Evolutionary conservation across 331 rosid species (phyloP).

Genomic region (Acacia pycnantha): DNA sequence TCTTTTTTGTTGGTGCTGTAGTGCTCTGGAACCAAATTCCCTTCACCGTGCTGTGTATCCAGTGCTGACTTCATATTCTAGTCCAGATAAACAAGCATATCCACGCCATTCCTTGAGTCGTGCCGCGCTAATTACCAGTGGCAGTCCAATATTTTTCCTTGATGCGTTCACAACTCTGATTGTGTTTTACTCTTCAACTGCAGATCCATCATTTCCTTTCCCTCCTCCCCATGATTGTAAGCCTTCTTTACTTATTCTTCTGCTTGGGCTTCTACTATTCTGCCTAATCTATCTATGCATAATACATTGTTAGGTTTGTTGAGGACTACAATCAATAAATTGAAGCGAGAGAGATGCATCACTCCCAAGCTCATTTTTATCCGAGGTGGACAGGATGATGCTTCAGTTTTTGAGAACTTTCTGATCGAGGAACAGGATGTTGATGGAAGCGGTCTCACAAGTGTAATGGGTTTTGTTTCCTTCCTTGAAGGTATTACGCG

Average conservation of each 20-base stretch:
- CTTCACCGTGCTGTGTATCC: slow-evolving; percentile 94
- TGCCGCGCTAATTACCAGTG: slow-evolving; percentile 90
- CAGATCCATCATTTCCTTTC: slow-evolving; percentile 78
- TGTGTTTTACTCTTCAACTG: slow-evolving; percentile 89
- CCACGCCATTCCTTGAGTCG: slow-evolving; percentile 94
- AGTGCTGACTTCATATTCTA: slow-evolving; percentile 76
- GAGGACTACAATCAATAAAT: slow-evolving; percentile 67
- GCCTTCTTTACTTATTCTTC: slow-evolving; percentile 22
- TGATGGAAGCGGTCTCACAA: slow-evolving; percentile 83
- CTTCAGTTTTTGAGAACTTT: slow-evolving; percentile 79
- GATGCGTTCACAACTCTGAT: slow-evolving; percentile 88
- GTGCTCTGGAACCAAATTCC: slow-evolving; percentile 88
- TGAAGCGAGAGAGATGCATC: slow-evolving; percentile 90
- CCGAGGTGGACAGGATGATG: slow-evolving; percentile 89
- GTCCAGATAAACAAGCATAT: slow-evolving; percentile 85
- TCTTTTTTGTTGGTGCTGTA: slow-evolving; percentile 38
- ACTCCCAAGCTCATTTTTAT: slow-evolving; percentile 89
- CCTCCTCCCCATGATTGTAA: slow-evolving; percentile 99
- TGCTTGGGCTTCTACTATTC: neutral
- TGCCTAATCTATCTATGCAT: slow-evolving; percentile 26
- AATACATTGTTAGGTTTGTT: slow-evolving; percentile 63
- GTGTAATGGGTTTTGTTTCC: slow-evolving; percentile 88
- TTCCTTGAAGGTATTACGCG: slow-evolving; percentile 82
- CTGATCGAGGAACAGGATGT: slow-evolving; percentile 99
- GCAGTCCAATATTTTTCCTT: slow-evolving; percentile 96